Percentiles rank a stretch among this genome's conserved stretches.
Conservation (phyloP, 2,329 filamentous ascomycete species). For the Scorias spongiosa region DNA sequence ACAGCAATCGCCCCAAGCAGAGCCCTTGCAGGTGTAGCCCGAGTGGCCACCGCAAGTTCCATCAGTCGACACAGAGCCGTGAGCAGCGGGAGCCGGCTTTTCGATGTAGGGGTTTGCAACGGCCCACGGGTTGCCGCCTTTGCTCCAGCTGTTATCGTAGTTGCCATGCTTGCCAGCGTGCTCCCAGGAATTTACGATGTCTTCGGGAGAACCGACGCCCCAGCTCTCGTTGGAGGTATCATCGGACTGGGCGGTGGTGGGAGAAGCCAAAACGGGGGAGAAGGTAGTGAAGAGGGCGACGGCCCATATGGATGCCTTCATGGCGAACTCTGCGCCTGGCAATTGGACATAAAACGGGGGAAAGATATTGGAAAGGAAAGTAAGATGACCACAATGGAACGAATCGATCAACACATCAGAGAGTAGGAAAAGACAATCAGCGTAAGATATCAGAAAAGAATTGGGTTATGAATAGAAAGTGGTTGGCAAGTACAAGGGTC, state of each 20-base stretch:
- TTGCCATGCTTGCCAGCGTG: background rate
- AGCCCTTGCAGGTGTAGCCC: conserved; percentile 21
- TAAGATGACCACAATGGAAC: too few relatives aligned
- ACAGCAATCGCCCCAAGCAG: conserved; percentile 20
- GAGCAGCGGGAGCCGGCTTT: background rate
- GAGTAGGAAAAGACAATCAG: too few relatives aligned
- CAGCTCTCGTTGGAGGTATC: background rate
- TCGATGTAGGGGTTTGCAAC: background rate
- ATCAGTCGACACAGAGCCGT: conserved; percentile 5
- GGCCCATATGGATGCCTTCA: background rate
- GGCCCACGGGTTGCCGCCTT: background rate
- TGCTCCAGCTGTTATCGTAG: background rate
- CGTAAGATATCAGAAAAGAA: too few relatives aligned
- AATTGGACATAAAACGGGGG: too few relatives aligned
- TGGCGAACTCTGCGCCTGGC: background rate
- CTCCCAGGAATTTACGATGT: background rate
- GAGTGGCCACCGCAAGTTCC: conserved; percentile 21
- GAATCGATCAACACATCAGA: too few relatives aligned
- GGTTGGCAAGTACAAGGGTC: too few relatives aligned
- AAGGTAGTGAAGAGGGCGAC: background rate
- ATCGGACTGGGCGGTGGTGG: too few relatives aligned
- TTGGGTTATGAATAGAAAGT: too few relatives aligned
- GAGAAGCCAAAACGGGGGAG: background rate
- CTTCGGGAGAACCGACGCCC: background rate
- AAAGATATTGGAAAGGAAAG: too few relatives aligned